phyloP scores from a whole-genome alignment of 2,329 filamentous ascomycete genomes.

The Coniella lustricola region DNA sequence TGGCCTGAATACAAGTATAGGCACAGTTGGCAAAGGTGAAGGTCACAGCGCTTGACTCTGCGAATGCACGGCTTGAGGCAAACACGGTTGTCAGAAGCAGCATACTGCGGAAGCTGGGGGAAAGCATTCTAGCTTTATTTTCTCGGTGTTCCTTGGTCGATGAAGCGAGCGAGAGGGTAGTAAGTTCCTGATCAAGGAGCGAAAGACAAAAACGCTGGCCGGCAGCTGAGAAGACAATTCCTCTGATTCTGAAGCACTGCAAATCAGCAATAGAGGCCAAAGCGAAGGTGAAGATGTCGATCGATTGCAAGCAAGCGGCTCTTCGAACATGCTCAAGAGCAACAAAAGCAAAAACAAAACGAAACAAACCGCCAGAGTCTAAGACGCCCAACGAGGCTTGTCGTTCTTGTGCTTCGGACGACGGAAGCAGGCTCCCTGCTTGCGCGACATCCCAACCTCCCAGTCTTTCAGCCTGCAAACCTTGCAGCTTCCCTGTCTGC shows the following conservation, averaged over 20 bases:
- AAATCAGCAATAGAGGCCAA: constrained; percentile 5
- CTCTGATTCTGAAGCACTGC: constrained; percentile 13
- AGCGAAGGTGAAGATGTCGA: neutral
- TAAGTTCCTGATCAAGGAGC: neutral
- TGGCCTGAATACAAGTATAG: constrained; percentile 1
- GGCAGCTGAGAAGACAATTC: constrained; percentile 12
- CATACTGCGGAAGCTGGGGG: constrained; percentile 1
- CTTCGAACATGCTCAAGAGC: constrained; percentile 4
- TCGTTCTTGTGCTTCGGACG: neutral
- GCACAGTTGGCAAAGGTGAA: constrained; percentile 13
- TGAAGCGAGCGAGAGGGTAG: neutral
- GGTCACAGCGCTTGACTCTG: constrained; percentile 3
- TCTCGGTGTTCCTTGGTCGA: neutral
- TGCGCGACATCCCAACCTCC: no score
- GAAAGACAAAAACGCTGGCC: constrained; percentile 11
- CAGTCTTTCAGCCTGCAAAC: constrained; percentile 1
- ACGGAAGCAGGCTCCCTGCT: neutral
- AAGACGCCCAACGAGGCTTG: neutral
- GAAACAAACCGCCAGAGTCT: constrained; percentile 1
- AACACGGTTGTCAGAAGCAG: constrained; percentile 5
- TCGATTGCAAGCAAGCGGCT: no score
- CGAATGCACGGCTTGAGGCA: constrained; percentile 3
- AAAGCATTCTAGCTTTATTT: constrained; percentile 13
- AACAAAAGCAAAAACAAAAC: constrained; percentile 1
- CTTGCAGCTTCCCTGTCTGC: neutral